Base-by-base conservation (phyloP, 495 filamentous ascomycete genomes). In the Aspergillus campestris region DNA sequence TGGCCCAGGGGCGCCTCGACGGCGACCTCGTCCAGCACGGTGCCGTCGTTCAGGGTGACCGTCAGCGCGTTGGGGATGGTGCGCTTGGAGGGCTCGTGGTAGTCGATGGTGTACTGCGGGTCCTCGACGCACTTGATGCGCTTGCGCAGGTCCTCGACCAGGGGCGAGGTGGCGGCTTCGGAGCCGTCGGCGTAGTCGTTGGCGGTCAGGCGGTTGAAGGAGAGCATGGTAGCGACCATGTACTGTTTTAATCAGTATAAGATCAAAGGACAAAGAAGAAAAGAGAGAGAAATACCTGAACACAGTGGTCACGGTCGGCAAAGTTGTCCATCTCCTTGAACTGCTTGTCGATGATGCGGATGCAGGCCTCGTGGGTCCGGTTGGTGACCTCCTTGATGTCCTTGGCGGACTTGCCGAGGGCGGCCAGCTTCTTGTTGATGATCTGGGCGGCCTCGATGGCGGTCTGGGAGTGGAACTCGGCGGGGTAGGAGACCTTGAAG, bases 301-400 rank as follows among this genome's bases (percentile, higher is more conserved):
- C 91, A 72, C 92, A 98, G 75, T 97, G 92, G 67, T 98, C 92
- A 51, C 92, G 89, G 68, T 98, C 92, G 50, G 92, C 92, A 60
- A 95, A 98, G 77, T 98, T 98, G 74, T 96, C 89, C 86, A 98
- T 90, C 48, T 89, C 83, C 76, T 96, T 97, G 77, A 94, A 92
- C 70, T 97, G 94, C 78, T 98, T 98, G 78, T 98, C 92, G 60
- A 98, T 98, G 69, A 98, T 98, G 43, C 92, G 87, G 57, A 97
- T 80, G 68, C 94, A 97, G 31, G 92, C 92, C 69, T 98, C 92
- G 71, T 98, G 92, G 2, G 92, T 98, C 52, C 92, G 83, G 78
- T 91, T 95, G 50, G 83, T 86, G 59, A 98, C 79, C 39, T 75
- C 79, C 70, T 94, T 88, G 71, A 98, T 97, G 59, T 98, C 94